phyloP scores from a whole-genome alignment of 345 rosid species.

The Bruguiera gymnorhiza region DNA sequence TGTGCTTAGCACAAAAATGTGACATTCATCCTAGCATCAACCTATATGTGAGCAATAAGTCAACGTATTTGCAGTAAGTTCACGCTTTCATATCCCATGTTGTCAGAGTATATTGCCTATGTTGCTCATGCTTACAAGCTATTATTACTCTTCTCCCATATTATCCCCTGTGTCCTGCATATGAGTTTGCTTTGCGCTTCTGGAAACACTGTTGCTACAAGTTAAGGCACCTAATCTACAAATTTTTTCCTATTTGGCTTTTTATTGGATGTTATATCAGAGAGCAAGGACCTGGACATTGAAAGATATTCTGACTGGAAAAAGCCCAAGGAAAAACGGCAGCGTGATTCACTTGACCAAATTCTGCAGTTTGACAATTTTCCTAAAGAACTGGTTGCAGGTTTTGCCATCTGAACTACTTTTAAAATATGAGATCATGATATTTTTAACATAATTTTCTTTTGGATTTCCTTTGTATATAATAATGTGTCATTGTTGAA shows the following conservation, averaged over 20 bases:
- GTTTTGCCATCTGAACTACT: conserved; percentile 21
- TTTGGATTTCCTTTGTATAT: not conserved
- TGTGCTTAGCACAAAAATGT: no score
- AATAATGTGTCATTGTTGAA: not conserved
- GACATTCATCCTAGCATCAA: no score
- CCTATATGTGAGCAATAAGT: no score
- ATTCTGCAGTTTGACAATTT: conserved; percentile 44
- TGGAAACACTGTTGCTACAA: not conserved
- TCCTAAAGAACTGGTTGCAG: conserved; percentile 52
- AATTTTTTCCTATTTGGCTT: not conserved
- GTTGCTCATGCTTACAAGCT: no score
- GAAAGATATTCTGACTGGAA: conserved; percentile 51
- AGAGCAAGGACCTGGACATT: conserved; percentile 33
- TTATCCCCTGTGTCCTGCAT: no score
- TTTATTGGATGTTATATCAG: conserved; percentile 19
- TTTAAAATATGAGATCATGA: no score
- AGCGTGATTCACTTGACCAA: conserved; percentile 41
- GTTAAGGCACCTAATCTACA: not conserved
- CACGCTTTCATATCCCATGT: no score
- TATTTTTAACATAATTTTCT: not conserved
- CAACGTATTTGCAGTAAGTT: no score
- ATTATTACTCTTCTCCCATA: no score
- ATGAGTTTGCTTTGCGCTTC: not conserved
- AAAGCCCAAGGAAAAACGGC: conserved; percentile 30
- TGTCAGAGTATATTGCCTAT: no score